Evolutionary conservation across 129 eudicot genomes (phyloP), one percentile per base, ranked within the genome.

Genomic region (Ambrosia trifida): DNA sequence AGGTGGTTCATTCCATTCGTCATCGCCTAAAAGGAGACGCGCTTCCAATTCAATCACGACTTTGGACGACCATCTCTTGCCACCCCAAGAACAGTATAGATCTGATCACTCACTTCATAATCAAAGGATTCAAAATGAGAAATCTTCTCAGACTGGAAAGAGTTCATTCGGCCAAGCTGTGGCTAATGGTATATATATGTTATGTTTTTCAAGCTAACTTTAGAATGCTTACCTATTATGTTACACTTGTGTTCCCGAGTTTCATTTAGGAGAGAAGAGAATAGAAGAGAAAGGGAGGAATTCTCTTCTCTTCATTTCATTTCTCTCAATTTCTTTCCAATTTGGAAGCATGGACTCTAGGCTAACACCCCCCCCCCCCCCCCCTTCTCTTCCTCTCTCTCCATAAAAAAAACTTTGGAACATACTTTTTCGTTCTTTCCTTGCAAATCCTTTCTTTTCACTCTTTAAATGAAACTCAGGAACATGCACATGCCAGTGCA

Each of bases 91-190:
- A 58, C 78, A 75, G 66, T 76, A 72, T 49, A 73, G 84, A 66
- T 86, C 96, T 20, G 72, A 69, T 49, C 87, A 75, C 70, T 82
- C 89, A 46, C 80, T 83, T 30, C 82, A 77, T 7, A 86, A 85
- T 43, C 96, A 87, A 61, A 70, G 75, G 52, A 79, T 74, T 69
- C 87, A 66, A 56, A 61, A 17, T 7, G 44, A 81, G 33, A 84
- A 85, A 78, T 76, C 44, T 56, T 30, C 74, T 13, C 64, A 77
- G 54, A 61, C 82, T 75, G 83, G 83, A 60, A 83, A 81, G 40
- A 86, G 96, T 74, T 83, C 98, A 12, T 89, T 49, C 28, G 76
- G 87, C 64, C 96, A 91, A 66, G 89, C 96, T 62, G 95, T 89
- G 50, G 64, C 85, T 56, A 91, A 91, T 75, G 96, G 98, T 91